Evolutionary conservation across 2,329 filamentous ascomycete genomes (phyloP).

Genomic region (Berkeleyomyces rouxiae): DNA sequence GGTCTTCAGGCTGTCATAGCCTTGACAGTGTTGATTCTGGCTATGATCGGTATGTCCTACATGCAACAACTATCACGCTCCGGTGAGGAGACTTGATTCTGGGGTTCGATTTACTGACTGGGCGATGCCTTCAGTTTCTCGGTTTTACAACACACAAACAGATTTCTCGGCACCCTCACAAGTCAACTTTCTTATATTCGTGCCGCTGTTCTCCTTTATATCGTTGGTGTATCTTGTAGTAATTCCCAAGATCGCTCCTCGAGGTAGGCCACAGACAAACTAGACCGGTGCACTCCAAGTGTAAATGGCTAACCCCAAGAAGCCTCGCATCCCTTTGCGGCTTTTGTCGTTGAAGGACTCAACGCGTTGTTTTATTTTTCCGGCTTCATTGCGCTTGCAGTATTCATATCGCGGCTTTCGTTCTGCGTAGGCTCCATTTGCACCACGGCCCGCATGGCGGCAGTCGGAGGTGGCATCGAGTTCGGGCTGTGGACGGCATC

Average conservation of each 20-base stretch:
- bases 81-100: neutral
- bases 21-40: constrained; percentile 30
- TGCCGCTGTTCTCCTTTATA: constrained; percentile 35
- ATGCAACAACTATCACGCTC: neutral
- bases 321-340: constrained; percentile 32
- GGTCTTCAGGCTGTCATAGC: constrained; percentile 30
- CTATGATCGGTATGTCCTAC: constrained; percentile 30
- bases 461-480: constrained; percentile 36
- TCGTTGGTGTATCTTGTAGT: constrained; percentile 38
- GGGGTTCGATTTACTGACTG: neutral
- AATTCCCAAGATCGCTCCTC: constrained; percentile 28
- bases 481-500: constrained; percentile 38
- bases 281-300: neutral
- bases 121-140: constrained; percentile 29
- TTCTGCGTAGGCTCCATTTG: constrained; percentile 44
- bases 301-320: constrained; percentile 1
- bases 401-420: constrained; percentile 37
- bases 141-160: constrained; percentile 43
- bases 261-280: constrained; percentile 20
- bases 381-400: constrained; percentile 40
- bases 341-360: constrained; percentile 31
- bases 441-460: constrained; percentile 35
- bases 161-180: constrained; percentile 36
- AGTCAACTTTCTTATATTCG: constrained; percentile 41
- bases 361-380: constrained; percentile 42